Conservation (phyloP, 2,329 filamentous ascomycete species). For the Stagonosporopsis cucurbitacearum region DNA sequence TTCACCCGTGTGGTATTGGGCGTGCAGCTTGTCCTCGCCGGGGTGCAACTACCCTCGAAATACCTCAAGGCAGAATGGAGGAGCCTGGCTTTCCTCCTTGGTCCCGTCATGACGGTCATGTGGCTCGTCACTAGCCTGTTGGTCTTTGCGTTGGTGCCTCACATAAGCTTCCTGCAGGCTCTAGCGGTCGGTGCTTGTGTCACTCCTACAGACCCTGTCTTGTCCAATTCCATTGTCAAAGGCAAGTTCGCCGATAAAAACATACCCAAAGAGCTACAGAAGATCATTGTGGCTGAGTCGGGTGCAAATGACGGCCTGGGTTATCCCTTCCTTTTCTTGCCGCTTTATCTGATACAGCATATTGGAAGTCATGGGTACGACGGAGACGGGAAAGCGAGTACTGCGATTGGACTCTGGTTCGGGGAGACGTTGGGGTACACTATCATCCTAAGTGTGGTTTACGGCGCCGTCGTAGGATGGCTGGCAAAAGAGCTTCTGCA, state of each 20-base stretch:
- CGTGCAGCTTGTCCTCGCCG: conserved; percentile 87
- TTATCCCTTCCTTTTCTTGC: conserved; percentile 87
- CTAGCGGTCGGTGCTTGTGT: conserved; percentile 83
- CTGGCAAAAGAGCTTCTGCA: conserved; percentile 81
- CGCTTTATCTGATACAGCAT: conserved; percentile 83
- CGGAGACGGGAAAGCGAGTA: conserved; percentile 58
- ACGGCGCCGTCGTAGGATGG: conserved; percentile 80
- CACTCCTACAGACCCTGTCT: conserved; percentile 88
- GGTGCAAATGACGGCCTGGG: conserved; percentile 89
- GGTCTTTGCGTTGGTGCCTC: conserved; percentile 76
- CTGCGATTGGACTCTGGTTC: conserved; percentile 82
- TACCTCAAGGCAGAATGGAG: conserved; percentile 83
- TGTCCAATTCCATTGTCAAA: conserved; percentile 91
- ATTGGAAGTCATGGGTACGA: conserved; percentile 58
- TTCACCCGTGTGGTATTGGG: conserved; percentile 88
- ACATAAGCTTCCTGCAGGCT: conserved; percentile 76
- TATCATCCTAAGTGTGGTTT: conserved; percentile 77
- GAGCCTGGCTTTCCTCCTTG: conserved; percentile 74
- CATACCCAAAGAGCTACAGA: conserved; percentile 80
- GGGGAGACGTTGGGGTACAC: conserved; percentile 85
- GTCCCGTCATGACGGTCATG: conserved; percentile 85
- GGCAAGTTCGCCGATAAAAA: conserved; percentile 93
- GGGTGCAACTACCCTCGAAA: conserved; percentile 83
- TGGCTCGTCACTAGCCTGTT: conserved; percentile 83
- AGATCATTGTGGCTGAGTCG: conserved; percentile 71